Evolutionary conservation across 2,329 filamentous ascomycete species (phyloP).

Genomic region (Hirsutella minnesotensis): DNA sequence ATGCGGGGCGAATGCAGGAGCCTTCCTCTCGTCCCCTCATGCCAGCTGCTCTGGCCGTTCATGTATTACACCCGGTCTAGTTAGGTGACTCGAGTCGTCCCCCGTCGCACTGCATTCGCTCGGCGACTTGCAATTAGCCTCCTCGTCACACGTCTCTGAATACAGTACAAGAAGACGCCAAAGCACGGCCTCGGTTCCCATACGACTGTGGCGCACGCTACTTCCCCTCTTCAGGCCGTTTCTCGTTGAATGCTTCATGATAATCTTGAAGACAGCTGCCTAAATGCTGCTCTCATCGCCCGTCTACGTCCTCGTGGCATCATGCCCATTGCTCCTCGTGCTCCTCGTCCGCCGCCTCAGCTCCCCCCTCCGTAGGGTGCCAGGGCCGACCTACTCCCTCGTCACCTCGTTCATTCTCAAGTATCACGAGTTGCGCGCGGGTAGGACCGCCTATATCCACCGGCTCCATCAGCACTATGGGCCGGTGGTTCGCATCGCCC

Average conservation of each 20-base stretch:
- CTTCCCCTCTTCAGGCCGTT: neutral
- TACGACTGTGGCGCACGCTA: too few relatives aligned
- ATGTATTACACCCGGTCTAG: too few relatives aligned
- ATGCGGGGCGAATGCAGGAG: too few relatives aligned
- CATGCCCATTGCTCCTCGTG: conserved; percentile 12
- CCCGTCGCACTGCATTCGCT: too few relatives aligned
- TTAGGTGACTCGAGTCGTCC: too few relatives aligned
- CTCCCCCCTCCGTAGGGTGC: conserved; percentile 27
- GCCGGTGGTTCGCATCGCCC: conserved; percentile 43
- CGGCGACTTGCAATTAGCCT: too few relatives aligned
- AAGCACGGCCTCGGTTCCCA: too few relatives aligned
- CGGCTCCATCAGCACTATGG: conserved; percentile 42
- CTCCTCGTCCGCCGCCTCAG: conserved; percentile 15
- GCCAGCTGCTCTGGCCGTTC: too few relatives aligned
- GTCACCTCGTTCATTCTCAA: conserved; percentile 40
- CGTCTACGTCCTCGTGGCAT: conserved; percentile 10
- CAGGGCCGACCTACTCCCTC: conserved; percentile 34
- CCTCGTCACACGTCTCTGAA: too few relatives aligned
- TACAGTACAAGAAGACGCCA: too few relatives aligned
- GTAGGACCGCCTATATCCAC: conserved; percentile 43
- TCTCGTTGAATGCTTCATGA: neutral
- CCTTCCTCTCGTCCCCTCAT: conserved; percentile 1
- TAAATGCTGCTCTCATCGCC: conserved; percentile 19
- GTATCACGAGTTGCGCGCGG: conserved; percentile 42
- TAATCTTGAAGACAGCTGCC: too few relatives aligned